Percentiles rank a stretch among this genome's conserved stretches.
Conservation (phyloP, 768 basidiomycete genomes). For the Termitomyces heimii region DNA sequence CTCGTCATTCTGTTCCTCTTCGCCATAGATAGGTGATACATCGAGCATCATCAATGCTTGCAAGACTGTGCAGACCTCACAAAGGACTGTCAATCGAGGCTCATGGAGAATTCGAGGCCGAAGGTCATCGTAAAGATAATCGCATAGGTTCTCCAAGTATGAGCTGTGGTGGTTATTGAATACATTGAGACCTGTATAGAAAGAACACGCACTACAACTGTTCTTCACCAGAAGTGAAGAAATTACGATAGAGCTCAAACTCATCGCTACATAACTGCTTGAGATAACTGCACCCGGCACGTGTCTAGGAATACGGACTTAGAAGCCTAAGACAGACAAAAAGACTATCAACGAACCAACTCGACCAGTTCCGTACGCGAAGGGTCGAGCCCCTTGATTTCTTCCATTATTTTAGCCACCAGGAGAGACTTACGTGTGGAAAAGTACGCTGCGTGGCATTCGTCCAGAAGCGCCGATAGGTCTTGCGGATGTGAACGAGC, state of each 20-base stretch:
- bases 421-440: slow-evolving; percentile 66
- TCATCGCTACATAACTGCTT: slow-evolving; percentile 91
- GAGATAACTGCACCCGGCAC: slow-evolving; percentile 87
- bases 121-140: slow-evolving; percentile 92
- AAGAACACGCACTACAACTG: slow-evolving; percentile 34
- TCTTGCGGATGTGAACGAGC: slow-evolving; percentile 78
- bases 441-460: slow-evolving; percentile 88
- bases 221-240: slow-evolving; percentile 84
- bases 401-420: slow-evolving; percentile 66
- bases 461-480: slow-evolving; percentile 68
- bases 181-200: background rate
- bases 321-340: background rate
- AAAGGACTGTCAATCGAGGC: slow-evolving; percentile 77
- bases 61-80: slow-evolving; percentile 94
- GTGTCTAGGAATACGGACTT: slow-evolving; percentile 47
- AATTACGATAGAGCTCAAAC: slow-evolving; percentile 76
- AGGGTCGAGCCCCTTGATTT: slow-evolving; percentile 81
- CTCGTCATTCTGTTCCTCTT: slow-evolving; percentile 11
- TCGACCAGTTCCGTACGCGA: slow-evolving; percentile 79
- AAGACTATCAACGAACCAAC: slow-evolving; percentile 43
- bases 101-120: slow-evolving; percentile 95
- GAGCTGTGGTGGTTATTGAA: slow-evolving; percentile 54
- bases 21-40: slow-evolving; percentile 32
- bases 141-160: slow-evolving; percentile 89
- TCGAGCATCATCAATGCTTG: slow-evolving; percentile 96